phyloP scores from a whole-genome alignment of 768 basidiomycete species.

The Clavaria fumosa region DNA sequence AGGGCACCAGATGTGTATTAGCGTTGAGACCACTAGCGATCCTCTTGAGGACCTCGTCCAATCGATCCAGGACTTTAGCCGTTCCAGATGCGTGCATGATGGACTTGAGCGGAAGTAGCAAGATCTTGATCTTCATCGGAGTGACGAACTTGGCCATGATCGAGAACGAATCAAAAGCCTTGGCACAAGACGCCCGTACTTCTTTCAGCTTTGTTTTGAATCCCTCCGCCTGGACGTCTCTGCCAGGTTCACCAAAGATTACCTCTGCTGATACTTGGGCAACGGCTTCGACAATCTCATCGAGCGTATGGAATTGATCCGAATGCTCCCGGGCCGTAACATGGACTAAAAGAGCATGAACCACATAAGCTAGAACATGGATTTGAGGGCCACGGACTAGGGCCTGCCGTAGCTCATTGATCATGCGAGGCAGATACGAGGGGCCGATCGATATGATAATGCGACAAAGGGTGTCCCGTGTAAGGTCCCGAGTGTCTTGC shows the following conservation, averaged over 20 bases:
- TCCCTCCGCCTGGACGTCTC: constrained; percentile 74
- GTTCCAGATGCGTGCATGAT: constrained; percentile 81
- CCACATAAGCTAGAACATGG: constrained; percentile 76
- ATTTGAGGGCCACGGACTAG: constrained; percentile 86
- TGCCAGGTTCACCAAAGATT: constrained; percentile 86
- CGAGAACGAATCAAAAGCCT: constrained; percentile 75
- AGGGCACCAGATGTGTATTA: constrained; percentile 54
- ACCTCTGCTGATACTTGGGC: constrained; percentile 77
- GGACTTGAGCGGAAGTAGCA: constrained; percentile 65
- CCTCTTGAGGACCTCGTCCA: constrained; percentile 79
- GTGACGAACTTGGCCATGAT: constrained; percentile 68
- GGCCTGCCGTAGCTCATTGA: constrained; percentile 74
- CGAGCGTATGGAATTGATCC: constrained; percentile 43
- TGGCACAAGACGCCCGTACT: constrained; percentile 68
- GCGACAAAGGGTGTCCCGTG: constrained; percentile 67
- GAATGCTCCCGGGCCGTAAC: constrained; percentile 51
- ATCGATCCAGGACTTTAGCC: constrained; percentile 61
- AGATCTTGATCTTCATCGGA: constrained; percentile 54
- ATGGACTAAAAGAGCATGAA: constrained; percentile 70
- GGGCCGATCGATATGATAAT: constrained; percentile 64
- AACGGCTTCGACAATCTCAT: constrained; percentile 64
- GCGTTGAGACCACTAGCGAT: constrained; percentile 74
- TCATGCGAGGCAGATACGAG: constrained; percentile 49
- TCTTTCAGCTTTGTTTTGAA: constrained; percentile 94
- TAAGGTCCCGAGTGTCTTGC: constrained; percentile 81